Conservation (phyloP, 495 filamentous ascomycete genomes). For the Aspergillus cristatus region DNA sequence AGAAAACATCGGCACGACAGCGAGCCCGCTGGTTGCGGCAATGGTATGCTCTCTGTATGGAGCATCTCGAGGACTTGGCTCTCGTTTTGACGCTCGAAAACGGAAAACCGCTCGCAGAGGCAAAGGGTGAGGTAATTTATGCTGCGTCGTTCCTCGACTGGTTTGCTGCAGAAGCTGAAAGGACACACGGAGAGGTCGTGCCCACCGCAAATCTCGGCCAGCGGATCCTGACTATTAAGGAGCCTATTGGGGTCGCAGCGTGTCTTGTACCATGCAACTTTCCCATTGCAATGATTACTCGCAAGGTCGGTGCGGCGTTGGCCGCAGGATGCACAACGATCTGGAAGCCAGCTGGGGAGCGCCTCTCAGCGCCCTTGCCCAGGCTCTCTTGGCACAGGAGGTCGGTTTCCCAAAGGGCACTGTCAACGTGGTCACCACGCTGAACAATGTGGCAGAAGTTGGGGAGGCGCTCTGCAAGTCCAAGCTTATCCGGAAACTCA, state of each 20-base stretch:
- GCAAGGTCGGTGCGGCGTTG: slow-evolving; percentile 27
- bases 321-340: slow-evolving; percentile 23
- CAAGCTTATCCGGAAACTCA: slow-evolving; percentile 49
- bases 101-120: slow-evolving; percentile 38
- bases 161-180: slow-evolving; percentile 49
- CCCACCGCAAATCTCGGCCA: slow-evolving; percentile 10
- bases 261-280: slow-evolving; percentile 35
- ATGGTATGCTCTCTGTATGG: neutral
- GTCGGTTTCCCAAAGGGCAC: slow-evolving; percentile 53
- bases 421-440: slow-evolving; percentile 50
- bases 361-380: slow-evolving; percentile 45
- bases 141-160: slow-evolving; percentile 39
- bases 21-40: neutral
- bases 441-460: slow-evolving; percentile 45
- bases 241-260: slow-evolving; percentile 28
- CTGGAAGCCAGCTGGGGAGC: slow-evolving; percentile 32
- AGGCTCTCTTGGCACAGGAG: slow-evolving; percentile 47
- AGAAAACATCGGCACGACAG: neutral
- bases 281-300: slow-evolving; percentile 25
- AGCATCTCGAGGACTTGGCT: neutral
- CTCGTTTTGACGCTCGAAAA: slow-evolving; percentile 39
- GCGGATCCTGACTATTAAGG: slow-evolving; percentile 14
- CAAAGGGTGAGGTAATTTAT: slow-evolving; percentile 38
- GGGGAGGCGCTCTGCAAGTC: slow-evolving; percentile 49
- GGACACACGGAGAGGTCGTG: slow-evolving; percentile 39